phyloP scores from a whole-genome alignment of 2,329 filamentous ascomycete genomes.

The Sordariomycetes sp. region DNA sequence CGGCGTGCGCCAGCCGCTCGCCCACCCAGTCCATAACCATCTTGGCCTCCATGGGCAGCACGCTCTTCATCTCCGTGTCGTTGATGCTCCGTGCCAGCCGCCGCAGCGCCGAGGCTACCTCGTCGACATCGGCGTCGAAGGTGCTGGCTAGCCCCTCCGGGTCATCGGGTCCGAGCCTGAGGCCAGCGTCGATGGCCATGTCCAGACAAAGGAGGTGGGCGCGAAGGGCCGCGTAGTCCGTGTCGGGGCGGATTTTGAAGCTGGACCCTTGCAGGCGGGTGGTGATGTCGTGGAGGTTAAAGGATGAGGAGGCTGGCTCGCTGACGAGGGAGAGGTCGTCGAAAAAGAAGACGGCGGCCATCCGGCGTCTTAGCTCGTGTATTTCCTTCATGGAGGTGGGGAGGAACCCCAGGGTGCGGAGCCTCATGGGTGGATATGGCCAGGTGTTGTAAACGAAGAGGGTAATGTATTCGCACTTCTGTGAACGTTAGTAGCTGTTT shows the following conservation, averaged over 20 bases:
- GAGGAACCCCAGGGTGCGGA: constrained; percentile 47
- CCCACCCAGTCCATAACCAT: constrained; percentile 63
- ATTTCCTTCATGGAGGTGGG: constrained; percentile 37
- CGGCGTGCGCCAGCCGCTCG: constrained; percentile 59
- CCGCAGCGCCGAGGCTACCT: constrained; percentile 49
- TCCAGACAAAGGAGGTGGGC: constrained; percentile 61
- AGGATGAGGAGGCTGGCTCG: constrained; percentile 25
- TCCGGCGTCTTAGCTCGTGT: constrained; percentile 52
- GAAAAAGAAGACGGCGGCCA: constrained; percentile 57
- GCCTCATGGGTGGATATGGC: constrained; percentile 38
- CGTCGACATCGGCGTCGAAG: constrained; percentile 66
- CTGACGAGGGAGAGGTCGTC: constrained; percentile 30
- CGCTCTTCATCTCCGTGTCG: constrained; percentile 61
- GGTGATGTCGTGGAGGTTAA: constrained; percentile 32
- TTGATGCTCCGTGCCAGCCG: constrained; percentile 52
- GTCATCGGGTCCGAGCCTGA: constrained; percentile 16
- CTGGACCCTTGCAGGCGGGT: constrained; percentile 31
- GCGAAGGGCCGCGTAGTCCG: constrained; percentile 59
- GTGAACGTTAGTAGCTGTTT: not conserved
- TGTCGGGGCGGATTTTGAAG: constrained; percentile 34
- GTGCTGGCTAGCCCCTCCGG: constrained; percentile 13
- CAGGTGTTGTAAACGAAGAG: constrained; percentile 31
- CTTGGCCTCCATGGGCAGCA: constrained; percentile 68
- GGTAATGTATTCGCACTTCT: not conserved
- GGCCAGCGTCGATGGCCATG: constrained; percentile 59